Base-by-base conservation (phyloP, 208 protist genomes). In the Sergeia podlipaevii region DNA sequence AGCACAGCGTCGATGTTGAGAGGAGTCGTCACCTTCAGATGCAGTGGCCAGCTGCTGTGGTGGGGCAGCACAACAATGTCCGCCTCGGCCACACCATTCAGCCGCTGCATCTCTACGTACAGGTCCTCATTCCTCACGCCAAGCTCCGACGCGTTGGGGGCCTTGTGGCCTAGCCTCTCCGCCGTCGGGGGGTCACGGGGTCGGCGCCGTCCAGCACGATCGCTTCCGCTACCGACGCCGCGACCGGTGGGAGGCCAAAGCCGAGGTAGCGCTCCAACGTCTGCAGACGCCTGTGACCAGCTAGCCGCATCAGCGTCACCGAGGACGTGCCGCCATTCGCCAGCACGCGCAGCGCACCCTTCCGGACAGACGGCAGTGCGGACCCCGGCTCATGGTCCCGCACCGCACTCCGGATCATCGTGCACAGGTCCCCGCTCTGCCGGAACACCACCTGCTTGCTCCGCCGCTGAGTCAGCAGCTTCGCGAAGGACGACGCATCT, bases 201-300 rank as follows among this genome's bases (percentile, higher is more conserved):
- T 26, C 26, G 26, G 37, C 42, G 26, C 5, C 20, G 21, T 60
- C 54, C 41, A 26, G 15, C 5, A 4, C 23, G 28, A 17, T 37
- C 28, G 8, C 7, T 15, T 32, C 51, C 11, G 18, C 32, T 27
- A 48, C 32, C 43, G 27, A 21, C 26, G 43, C 54, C 54, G 15
- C 18, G 41, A 42, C 50, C 29, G 26, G 13, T 32, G 29, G 55
- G 43, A 34, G 55, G 55, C 43, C 41, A 62, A 43, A 53, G 43
- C 55, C 55, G 41, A 62, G 29, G 55, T 62, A 62, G 10, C 44
- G 38, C n/a, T 51, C 13, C 30, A 62, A 32, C 13, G 55, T 50
- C 34, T 51, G 29, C 18, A 50, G 24, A 11, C 6, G 23, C 17
- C 8, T 62, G 55, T 62, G 55, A 4, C 55, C 55, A 17, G 55